A percentile compares a stretch with the other conserved stretches of the same genome.
Evolutionary conservation across 208 protist species (phyloP).

Genomic region (Tritrichomonas foetus): DNA sequence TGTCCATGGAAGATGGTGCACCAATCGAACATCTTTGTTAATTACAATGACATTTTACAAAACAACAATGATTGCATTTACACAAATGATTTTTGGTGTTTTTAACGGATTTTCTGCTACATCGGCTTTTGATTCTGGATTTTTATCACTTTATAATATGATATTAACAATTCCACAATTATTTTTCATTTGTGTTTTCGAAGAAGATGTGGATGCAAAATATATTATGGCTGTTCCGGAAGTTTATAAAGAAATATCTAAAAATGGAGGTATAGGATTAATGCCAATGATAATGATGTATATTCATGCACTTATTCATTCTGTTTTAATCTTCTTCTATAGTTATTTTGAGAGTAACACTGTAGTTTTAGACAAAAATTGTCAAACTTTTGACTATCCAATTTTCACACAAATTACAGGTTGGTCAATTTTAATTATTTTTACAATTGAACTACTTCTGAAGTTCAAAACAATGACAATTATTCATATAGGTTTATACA

Average conservation of each 20-base stretch:
- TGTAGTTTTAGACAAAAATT: background rate
- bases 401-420: constrained; percentile 13
- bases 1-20: constrained; percentile 1
- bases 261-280: background rate
- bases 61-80: background rate
- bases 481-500: background rate
- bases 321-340: background rate
- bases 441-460: background rate
- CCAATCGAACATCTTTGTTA: background rate
- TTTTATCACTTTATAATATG: background rate
- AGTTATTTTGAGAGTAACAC: background rate
- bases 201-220: background rate
- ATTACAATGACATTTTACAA: constrained; percentile 16
- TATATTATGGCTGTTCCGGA: background rate
- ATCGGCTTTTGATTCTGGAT: background rate
- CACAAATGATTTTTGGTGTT: background rate
- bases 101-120: constrained; percentile 36
- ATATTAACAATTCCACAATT: constrained; percentile 17
- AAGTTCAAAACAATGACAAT: background rate
- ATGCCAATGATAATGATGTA: background rate
- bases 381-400: background rate
- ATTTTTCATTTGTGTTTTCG: constrained; percentile 13
- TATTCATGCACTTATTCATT: background rate
- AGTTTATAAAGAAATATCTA: background rate
- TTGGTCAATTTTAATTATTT: background rate